Base-by-base conservation (phyloP, 176 grass and related monocot genomes). In the Carex cristatella region DNA sequence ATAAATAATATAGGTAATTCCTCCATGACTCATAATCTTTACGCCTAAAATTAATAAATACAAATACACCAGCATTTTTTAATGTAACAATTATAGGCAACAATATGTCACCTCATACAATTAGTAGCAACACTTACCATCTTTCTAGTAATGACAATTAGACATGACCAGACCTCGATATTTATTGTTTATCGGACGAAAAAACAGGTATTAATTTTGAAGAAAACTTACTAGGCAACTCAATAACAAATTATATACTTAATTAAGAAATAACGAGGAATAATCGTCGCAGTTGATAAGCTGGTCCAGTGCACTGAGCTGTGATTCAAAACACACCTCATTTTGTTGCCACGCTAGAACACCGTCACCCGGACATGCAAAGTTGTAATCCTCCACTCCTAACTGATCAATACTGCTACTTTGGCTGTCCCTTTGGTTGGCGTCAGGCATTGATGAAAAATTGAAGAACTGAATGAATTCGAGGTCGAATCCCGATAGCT, bases 351-450 rank as follows among this genome's bases (percentile, higher is more conserved):
- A 62, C 1, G 53, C 1, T 7, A 56, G 53, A 58, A 33, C 3
- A 33, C 59, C 42, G 44, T 51, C 35, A 74, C 55, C 61, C 40
- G 8, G 79, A 63, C 33, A 46, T 37, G 35, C 49, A 23, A 84
- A 72, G 4, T 58, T 69, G n/a, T 84, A 87, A 75, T 87, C 86
- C 71, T 87, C 80, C 59, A 84, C 44, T 44, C 80, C 58, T 56
- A 87, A 49, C 19, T 87, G 38, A 40, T 1, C 80, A 57, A 10
- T 19, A 60, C 61, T 87, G 68, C 80, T 66, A 56, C 80, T 83
- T 67, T 65, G 35, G 56, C 80, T 83, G 28, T 82, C 65, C 53
- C 46, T 49, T 35, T 77, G 59, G 5, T 83, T 37, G 16, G 15
- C 33, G 10, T 54, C 65, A 46, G 55, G 56, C 42, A 78, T 55